Evolutionary conservation across 164 flowering plant species (phyloP).

Genomic region (Cinnamomum micranthum): DNA sequence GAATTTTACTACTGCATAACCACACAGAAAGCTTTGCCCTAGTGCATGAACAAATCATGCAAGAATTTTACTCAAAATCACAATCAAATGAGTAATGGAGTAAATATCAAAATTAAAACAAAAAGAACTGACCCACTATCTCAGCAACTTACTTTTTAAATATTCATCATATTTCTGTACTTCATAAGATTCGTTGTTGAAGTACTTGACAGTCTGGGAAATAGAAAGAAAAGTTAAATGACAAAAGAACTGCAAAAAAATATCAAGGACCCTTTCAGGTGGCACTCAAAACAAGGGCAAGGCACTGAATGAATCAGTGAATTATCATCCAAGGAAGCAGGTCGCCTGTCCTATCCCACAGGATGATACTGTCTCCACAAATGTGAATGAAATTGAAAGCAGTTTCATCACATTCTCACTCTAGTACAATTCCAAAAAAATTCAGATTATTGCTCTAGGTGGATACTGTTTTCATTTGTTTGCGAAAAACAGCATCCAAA

Average conservation of each 20-base stretch:
- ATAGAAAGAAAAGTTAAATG: conserved; percentile 1
- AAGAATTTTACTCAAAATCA: neutral
- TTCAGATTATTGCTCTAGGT: no score
- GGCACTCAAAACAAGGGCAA: neutral
- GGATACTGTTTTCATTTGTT: no score
- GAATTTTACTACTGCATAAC: neutral
- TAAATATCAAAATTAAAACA: neutral
- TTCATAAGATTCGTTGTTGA: conserved; percentile 91
- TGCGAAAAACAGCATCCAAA: neutral
- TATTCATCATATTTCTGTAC: conserved; percentile 78
- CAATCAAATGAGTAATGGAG: neutral
- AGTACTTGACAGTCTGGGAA: conserved; percentile 89
- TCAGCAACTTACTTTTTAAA: conserved; percentile 65
- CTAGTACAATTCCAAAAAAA: neutral
- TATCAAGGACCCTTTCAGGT: neutral
- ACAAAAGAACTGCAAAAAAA: neutral
- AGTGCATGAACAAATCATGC: neutral
- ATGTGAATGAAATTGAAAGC: neutral
- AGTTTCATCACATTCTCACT: neutral
- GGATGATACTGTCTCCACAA: neutral
- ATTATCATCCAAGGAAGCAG: neutral
- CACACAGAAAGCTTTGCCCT: neutral
- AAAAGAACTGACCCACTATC: neutral
- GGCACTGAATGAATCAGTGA: neutral
- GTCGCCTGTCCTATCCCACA: neutral